Conservation (phyloP, 768 basidiomycete genomes). For the Collybiopsis confluens region DNA sequence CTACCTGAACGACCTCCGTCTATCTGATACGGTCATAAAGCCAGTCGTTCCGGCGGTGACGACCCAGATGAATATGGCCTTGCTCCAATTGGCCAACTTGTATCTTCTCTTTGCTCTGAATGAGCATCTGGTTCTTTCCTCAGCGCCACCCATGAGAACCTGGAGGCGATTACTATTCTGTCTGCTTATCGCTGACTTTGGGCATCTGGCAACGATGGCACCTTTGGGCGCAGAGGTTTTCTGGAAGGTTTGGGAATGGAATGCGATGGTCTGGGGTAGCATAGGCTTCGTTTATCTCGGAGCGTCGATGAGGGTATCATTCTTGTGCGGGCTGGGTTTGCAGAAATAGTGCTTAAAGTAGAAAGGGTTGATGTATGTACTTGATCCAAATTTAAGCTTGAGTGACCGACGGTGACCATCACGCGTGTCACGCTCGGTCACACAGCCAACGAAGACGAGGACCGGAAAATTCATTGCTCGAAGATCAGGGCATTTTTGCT, state of each 20-base stretch:
- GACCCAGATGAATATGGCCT: constrained; percentile 31
- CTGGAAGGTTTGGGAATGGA: constrained; percentile 44
- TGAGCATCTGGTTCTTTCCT: constrained; percentile 45
- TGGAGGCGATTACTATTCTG: constrained; percentile 41
- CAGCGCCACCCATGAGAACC: constrained; percentile 32
- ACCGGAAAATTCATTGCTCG: too few species aligned
- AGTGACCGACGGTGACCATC: too few species aligned
- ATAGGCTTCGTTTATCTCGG: constrained; percentile 50
- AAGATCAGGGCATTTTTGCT: too few species aligned
- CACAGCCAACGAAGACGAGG: too few species aligned
- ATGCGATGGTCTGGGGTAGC: constrained; percentile 51
- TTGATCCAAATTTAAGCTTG: too few species aligned
- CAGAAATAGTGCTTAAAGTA: neutral
- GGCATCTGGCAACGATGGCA: constrained; percentile 42
- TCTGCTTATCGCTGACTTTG: constrained; percentile 45
- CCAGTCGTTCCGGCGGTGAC: neutral
- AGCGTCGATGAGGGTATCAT: constrained; percentile 38
- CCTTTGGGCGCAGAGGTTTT: constrained; percentile 38
- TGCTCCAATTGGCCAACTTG: constrained; percentile 46
- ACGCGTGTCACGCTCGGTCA: too few species aligned
- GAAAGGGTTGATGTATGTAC: too few species aligned
- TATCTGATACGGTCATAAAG: constrained; percentile 5
- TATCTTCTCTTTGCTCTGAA: constrained; percentile 49
- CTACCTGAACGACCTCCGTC: constrained; percentile 35
- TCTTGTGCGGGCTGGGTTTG: constrained; percentile 33